These are phyloP conservation scores for Oxyria digyna DNA, from an alignment of 148 eudicot genomes.

Conservation along the genomic window DNA sequence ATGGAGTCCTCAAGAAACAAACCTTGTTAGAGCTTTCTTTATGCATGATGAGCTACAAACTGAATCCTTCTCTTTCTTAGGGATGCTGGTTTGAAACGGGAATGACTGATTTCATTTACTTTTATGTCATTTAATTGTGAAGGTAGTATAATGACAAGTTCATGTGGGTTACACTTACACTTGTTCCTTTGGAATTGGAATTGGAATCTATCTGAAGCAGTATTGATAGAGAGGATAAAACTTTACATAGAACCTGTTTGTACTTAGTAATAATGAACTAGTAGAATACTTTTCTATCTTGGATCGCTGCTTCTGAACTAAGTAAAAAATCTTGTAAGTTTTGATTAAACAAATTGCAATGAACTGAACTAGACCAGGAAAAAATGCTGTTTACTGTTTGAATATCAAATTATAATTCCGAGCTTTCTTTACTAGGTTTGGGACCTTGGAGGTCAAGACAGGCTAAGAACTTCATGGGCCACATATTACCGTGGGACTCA, in stretches of 20 bases:
- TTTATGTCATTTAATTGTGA: neutral
- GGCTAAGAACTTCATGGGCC: slow-evolving; percentile 91
- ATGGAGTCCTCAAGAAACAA: neutral
- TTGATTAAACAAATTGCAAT: neutral
- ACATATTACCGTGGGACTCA: slow-evolving; percentile 96
- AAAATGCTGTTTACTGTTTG: neutral
- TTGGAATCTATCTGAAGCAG: neutral
- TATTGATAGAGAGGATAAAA: neutral
- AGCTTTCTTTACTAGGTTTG: slow-evolving; percentile 46
- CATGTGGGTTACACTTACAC: neutral
- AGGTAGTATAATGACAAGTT: neutral
- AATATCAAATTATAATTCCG: neutral
- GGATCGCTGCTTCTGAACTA: neutral
- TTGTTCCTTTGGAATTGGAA: neutral
- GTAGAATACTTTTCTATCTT: neutral
- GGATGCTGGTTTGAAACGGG: neutral
- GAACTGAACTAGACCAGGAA: neutral
- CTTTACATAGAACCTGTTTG: neutral
- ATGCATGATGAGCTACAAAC: neutral
- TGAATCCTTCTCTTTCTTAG: neutral
- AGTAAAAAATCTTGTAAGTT: neutral
- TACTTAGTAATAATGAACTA: neutral
- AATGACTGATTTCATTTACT: neutral
- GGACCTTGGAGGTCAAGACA: slow-evolving; percentile 98
- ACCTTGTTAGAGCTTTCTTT: neutral